A percentile compares a stretch with the other conserved stretches of the same genome.
Conservation (phyloP, 2,329 filamentous ascomycete genomes). For the Alternaria novae-zelandiae region DNA sequence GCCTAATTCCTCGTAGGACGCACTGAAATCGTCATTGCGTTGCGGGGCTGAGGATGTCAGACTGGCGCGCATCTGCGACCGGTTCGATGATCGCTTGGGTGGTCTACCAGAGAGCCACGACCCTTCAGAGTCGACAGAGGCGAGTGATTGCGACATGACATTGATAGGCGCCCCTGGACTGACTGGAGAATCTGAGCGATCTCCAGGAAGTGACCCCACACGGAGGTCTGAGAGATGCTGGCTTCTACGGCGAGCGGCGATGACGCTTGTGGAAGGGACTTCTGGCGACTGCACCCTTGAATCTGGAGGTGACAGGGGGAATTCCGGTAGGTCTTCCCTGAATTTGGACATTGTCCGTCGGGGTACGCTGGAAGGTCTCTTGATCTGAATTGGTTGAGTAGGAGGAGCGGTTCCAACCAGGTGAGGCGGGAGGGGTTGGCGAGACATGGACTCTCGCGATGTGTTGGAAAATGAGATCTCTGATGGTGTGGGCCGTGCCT, state of each 20-base stretch:
- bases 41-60: conserved; percentile 51
- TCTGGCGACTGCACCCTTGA: conserved; percentile 82
- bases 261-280: conserved; percentile 55
- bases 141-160: conserved; percentile 78
- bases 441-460: conserved; percentile 83
- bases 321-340: conserved; percentile 87
- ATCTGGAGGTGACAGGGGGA: conserved; percentile 83
- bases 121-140: conserved; percentile 92
- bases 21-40: conserved; percentile 61
- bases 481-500: conserved; percentile 63
- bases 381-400: conserved; percentile 48
- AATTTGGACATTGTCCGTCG: conserved; percentile 89
- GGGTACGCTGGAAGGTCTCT: conserved; percentile 64
- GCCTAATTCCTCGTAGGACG: conserved; percentile 70
- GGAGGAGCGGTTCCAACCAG: conserved; percentile 49
- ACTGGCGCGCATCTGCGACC: conserved; percentile 55
- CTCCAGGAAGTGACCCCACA: conserved; percentile 32
- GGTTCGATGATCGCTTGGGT: conserved; percentile 56
- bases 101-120: conserved; percentile 90
- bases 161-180: conserved; percentile 41
- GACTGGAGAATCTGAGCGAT: conserved; percentile 53
- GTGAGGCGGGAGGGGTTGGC: conserved; percentile 59
- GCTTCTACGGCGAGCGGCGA: conserved; percentile 50
- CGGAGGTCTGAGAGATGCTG: conserved; percentile 44
- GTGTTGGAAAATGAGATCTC: conserved; percentile 83